Conservation (phyloP, 2,329 filamentous ascomycete species). For the Stemphylium beticola region DNA sequence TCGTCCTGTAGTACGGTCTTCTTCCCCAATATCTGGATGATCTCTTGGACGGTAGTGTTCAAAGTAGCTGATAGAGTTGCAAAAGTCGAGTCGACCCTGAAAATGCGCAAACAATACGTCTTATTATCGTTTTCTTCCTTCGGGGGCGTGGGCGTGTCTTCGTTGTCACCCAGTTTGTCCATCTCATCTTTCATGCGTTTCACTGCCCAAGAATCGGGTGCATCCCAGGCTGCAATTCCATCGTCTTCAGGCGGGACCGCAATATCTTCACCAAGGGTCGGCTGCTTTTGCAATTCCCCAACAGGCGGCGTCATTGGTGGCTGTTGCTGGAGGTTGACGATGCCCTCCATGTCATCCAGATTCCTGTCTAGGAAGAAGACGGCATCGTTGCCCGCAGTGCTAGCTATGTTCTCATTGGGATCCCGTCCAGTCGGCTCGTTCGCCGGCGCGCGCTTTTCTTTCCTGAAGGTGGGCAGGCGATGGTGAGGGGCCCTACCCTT, state of each 20-base stretch:
- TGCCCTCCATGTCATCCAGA: conserved; percentile 88
- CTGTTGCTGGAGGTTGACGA: conserved; percentile 68
- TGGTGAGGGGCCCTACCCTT: conserved; percentile 45
- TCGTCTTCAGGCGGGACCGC: conserved; percentile 46
- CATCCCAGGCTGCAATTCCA: conserved; percentile 75
- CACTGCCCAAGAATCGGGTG: conserved; percentile 96
- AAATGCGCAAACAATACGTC: conserved; percentile 92
- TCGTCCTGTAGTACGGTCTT: conserved; percentile 93
- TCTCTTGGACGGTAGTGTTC: conserved; percentile 83
- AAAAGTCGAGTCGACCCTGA: conserved; percentile 92
- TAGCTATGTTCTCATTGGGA: conserved; percentile 50
- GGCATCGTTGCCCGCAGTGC: conserved; percentile 59
- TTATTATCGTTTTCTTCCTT: conserved; percentile 75
- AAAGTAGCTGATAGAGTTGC: conserved; percentile 85
- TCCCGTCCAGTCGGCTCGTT: conserved; percentile 51
- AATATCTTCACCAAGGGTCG: conserved; percentile 54
- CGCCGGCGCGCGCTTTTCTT: conserved; percentile 37
- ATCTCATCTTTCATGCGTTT: conserved; percentile 72
- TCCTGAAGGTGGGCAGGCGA: conserved; percentile 59
- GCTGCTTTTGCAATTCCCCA: conserved; percentile 49
- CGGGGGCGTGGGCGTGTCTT: conserved; percentile 71
- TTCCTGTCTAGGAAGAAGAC: conserved; percentile 86
- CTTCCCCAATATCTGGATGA: conserved; percentile 88
- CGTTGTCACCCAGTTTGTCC: conserved; percentile 64
- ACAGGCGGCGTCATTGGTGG: conserved; percentile 73